Conservation (phyloP, 1,284 basidiomycete species). For the Apiotrichum gracile region DNA sequence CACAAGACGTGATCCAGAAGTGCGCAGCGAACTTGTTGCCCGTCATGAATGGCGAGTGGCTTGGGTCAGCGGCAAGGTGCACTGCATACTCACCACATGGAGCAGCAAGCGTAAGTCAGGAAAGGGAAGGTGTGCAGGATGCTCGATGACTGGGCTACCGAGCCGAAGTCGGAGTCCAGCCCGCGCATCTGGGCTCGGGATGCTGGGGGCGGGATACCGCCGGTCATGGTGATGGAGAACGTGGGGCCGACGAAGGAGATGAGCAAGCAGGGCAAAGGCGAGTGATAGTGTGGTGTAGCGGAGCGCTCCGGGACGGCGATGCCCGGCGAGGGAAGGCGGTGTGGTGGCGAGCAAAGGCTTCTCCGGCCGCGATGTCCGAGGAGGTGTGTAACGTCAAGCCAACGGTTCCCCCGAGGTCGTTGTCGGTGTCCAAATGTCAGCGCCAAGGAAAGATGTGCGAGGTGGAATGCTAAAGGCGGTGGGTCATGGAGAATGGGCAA, state of each 20-base stretch:
- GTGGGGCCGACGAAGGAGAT: no score
- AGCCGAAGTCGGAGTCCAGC: background rate
- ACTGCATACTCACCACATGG: constrained; percentile 24
- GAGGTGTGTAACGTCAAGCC: no score
- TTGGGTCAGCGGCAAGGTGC: background rate
- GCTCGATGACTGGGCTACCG: background rate
- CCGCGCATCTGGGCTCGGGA: no score
- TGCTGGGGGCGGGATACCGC: no score
- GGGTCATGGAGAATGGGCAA: no score
- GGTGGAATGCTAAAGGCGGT: no score
- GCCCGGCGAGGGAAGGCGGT: background rate
- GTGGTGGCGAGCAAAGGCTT: background rate
- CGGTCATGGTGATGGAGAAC: no score
- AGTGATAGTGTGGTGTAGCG: background rate
- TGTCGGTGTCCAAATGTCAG: no score
- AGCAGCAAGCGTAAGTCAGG: constrained; percentile 29
- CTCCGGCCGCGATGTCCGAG: no score
- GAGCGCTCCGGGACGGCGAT: background rate
- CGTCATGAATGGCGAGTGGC: background rate
- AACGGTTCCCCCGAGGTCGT: no score
- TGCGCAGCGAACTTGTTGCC: background rate
- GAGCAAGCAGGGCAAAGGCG: no score
- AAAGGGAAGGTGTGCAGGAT: constrained; percentile 13
- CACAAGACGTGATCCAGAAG: constrained; percentile 41
- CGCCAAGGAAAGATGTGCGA: no score